phyloP scores from a whole-genome alignment of 139 green algal genomes.

The Coccomyxa sp. region DNA sequence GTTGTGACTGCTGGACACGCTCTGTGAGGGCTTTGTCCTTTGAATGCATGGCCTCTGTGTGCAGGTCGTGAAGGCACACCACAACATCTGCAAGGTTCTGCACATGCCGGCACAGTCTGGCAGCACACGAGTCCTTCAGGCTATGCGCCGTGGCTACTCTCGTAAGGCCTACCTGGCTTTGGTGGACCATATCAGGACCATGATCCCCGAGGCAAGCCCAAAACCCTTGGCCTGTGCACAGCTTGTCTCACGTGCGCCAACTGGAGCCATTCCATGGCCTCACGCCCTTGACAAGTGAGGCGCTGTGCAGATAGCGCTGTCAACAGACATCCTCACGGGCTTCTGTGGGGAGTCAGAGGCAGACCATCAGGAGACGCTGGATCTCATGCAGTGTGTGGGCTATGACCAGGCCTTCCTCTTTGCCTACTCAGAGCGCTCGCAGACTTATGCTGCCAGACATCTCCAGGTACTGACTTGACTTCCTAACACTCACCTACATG shows the following conservation, averaged over 20 bases:
- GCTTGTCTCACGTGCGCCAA: neutral
- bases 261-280: neutral
- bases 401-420: slow-evolving; percentile 90
- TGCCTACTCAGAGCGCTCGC: slow-evolving; percentile 73
- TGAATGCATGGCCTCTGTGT: no score
- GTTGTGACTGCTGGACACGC: no score
- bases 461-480: slow-evolving; percentile 50
- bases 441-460: slow-evolving; percentile 74
- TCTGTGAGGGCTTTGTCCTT: no score
- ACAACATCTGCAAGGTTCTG: slow-evolving; percentile 83
- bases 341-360: slow-evolving; percentile 89
- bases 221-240: neutral
- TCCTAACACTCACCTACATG: no score
- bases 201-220: slow-evolving; percentile 43
- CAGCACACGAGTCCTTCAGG: slow-evolving; percentile 52
- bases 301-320: slow-evolving; percentile 49
- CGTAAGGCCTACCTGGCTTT: slow-evolving; percentile 82
- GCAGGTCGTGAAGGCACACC: slow-evolving; percentile 50
- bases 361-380: slow-evolving; percentile 75
- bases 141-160: slow-evolving; percentile 82
- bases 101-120: slow-evolving; percentile 92
- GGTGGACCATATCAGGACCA: slow-evolving; percentile 44
- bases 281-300: neutral
- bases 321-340: slow-evolving; percentile 83
- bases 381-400: slow-evolving; percentile 52